Base-by-base conservation (phyloP, 2,329 filamentous ascomycete genomes). In the Exophiala mesophila region DNA sequence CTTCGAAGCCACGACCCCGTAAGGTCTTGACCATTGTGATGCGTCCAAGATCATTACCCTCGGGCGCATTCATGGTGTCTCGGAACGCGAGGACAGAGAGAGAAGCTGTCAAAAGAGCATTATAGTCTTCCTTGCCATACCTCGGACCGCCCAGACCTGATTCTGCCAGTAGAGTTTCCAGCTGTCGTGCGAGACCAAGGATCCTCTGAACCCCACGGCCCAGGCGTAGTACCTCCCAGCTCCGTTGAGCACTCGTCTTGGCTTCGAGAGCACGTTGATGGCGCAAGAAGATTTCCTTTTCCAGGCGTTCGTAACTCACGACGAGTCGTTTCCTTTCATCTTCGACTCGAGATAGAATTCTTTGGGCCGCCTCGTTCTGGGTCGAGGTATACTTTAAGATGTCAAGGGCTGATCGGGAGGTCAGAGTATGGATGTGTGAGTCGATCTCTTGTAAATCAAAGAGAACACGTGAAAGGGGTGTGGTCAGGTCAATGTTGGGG, bases 361-460 rank as follows among this genome's bases (percentile, higher is more conserved):
- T 74, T 38, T 76, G 73, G 53, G 85, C 88, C 2, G 88, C 80
- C 21, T 79, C 74, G 10, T 81, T 85, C 62, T 92, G 85, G 31
- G 78, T 70, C 47, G 80, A 74, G 3, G 89, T 94, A 63, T 96
- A 77, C 20, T 80, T 71, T 15, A 98, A 76, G 19, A 98, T 73
- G 0, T 88, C 85, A 0, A 90, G 69, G 2, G 92, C 88, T 19
- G 83, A 85, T 50, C 85, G 82, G 2, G 88, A 92, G 4, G 90
- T 94, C 29, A 97, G 76, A 3, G 79, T 77, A 63, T 98, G 88
- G 51, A 98, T 95, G 61, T 94, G 88, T 0, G 89, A 94, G 66
- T 97, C 90, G 53, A 98, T 84, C 66, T 97, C 92, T 62, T 97
- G 92, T 3, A 92, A 83, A 65, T 98, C 92, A 66, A 98, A 98